A percentile compares a stretch with the other conserved stretches of the same genome.
phyloP scores from a whole-genome alignment of 768 basidiomycete genomes.

The Lenzites betulinus region DNA sequence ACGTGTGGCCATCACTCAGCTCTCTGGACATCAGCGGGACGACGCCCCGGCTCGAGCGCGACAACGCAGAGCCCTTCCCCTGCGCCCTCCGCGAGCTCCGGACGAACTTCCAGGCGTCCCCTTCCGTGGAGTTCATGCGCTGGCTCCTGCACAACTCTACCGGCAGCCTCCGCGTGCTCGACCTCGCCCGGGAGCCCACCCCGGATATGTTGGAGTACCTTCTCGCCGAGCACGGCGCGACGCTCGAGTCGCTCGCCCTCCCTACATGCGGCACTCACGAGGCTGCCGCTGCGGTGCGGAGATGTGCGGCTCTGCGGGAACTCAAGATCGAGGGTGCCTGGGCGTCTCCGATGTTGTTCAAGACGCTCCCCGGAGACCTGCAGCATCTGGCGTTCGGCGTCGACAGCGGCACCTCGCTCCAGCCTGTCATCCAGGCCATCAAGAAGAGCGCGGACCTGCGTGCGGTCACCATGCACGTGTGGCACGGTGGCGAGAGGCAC shows the following conservation, averaged over 20 bases:
- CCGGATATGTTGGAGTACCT: conserved; percentile 56
- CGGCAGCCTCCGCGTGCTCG: conserved; percentile 50
- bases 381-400: conserved; percentile 63
- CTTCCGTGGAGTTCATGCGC: conserved; percentile 61
- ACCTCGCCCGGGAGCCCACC: conserved; percentile 63
- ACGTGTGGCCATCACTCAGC: conserved; percentile 59
- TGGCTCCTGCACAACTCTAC: conserved; percentile 69
- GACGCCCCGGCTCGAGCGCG: conserved; percentile 50
- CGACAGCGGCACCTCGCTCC: conserved; percentile 55
- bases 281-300: conserved; percentile 46
- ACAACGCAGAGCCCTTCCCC: conserved; percentile 45
- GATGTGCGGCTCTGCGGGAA: conserved; percentile 52
- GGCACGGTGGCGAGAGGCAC: conserved; percentile 53
- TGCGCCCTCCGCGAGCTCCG: conserved; percentile 53
- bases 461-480: conserved; percentile 55
- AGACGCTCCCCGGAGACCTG: conserved; percentile 48
- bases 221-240: conserved; percentile 47
- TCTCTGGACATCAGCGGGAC: conserved; percentile 55
- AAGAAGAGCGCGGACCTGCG: conserved; percentile 47
- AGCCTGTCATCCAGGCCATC: conserved; percentile 56
- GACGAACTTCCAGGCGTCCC: conserved; percentile 66
- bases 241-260: conserved; percentile 56
- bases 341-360: conserved; percentile 47
- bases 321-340: conserved; percentile 59
- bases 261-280: conserved; percentile 55